A percentile compares a stretch with the other conserved stretches of the same genome.
These are phyloP conservation scores for Meira miltonrushii DNA, from an alignment of 1,284 basidiomycete species.

Conservation along the genomic window DNA sequence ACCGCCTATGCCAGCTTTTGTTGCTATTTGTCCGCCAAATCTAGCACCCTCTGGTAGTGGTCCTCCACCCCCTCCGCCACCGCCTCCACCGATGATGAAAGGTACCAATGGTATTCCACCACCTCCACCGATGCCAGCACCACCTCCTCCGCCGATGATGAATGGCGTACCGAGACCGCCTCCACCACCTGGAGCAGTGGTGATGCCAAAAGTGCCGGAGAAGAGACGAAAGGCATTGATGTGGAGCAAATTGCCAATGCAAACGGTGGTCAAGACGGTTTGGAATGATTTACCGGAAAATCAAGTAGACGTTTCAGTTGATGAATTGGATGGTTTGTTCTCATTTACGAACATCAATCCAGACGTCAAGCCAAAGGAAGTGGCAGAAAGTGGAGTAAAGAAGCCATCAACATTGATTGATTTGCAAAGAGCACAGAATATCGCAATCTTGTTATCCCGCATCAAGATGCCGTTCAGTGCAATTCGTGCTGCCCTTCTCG, in stretches of 20 bases:
- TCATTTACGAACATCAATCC: constrained; percentile 58
- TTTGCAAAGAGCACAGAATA: constrained; percentile 29
- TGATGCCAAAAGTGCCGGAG: constrained; percentile 6
- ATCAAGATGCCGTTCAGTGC: constrained; percentile 41
- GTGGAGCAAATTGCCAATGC: constrained; percentile 70
- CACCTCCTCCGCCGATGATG: constrained; percentile 12
- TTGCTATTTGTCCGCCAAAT: constrained; percentile 12
- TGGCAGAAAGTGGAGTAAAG: neutral
- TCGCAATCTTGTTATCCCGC: constrained; percentile 32
- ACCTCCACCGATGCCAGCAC: constrained; percentile 17
- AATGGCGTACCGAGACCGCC: constrained; percentile 59
- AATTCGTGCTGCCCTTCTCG: constrained; percentile 29
- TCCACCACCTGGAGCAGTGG: constrained; percentile 54
- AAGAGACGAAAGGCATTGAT: constrained; percentile 75
- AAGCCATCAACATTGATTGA: constrained; percentile 31
- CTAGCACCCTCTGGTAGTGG: neutral
- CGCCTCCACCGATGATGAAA: constrained; percentile 9
- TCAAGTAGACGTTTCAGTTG: constrained; percentile 57
- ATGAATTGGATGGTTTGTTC: constrained; percentile 70
- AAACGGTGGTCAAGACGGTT: constrained; percentile 60
- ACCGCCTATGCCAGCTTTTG: constrained; percentile 11
- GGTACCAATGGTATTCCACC: neutral
- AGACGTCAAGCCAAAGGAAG: neutral
- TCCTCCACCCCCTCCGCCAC: constrained; percentile 22
- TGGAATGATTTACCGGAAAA: constrained; percentile 63